Base-by-base conservation (phyloP, 2,329 filamentous ascomycete genomes). In the Seiridium unicorne region DNA sequence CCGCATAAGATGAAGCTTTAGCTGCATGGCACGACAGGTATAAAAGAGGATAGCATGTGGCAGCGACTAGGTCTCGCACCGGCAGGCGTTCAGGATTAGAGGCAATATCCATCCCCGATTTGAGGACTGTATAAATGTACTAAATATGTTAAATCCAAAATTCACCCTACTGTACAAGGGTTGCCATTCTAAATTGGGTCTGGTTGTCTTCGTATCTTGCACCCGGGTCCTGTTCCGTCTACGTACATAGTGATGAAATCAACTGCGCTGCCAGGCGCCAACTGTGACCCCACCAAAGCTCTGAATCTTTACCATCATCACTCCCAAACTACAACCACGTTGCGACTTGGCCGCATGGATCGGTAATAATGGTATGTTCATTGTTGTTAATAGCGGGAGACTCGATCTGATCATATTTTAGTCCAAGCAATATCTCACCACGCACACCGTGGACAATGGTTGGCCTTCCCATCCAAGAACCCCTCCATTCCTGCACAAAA, bases 371-470 rank as follows among this genome's bases (percentile, higher is more conserved):
- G 77, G 77, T 77, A 71, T 58, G 71, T 55, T 11, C 40, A 34
- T 40, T 55, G 13, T 18, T 36, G 34, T n/a, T 11, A n/a, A 38
- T 6, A 54, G 26, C 38, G 18, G 31, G 10, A 9, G 10, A 26
- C 42, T 40, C 5, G 10, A 11, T 8, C 18, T 46, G 53, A 55
- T 38, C 5, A 11, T 44, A n/a, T 32, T 18, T 5, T 61, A 97
- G 95, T 99, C 95, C 59, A 98, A 98, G 81, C 95, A 98, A 89
- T 99, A 97, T 75, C 85, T 99, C 64, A 96, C 94, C 70, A 90
- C 90, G 66, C 92, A 97, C 76, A 94, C 93, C 48, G 86, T 97
- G 74, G 91, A 96, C 73, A 86, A 93, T 80, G 93, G 92, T 92
- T 74, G 74, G 80, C 72, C 58, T 57, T 51, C 49, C 34, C 62